Evolutionary conservation across 805 yeast genomes (phyloP).

Genomic region (Saccharomycopsis capsularis): DNA sequence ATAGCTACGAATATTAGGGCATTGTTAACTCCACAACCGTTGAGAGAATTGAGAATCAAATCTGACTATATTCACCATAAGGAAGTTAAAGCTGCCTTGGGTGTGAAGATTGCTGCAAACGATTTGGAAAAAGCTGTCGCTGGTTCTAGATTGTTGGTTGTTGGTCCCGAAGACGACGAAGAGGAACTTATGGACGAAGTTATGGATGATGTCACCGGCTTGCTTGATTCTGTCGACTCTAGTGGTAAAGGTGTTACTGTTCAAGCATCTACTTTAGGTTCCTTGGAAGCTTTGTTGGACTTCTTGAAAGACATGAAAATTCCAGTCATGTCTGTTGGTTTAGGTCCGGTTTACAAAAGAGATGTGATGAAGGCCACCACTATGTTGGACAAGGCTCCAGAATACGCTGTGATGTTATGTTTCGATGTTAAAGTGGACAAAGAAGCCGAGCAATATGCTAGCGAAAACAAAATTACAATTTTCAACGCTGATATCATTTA

Average conservation of each 20-base stretch:
- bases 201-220: constrained; percentile 95
- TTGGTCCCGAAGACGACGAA: constrained; percentile 96
- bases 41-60: constrained; percentile 91
- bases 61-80: constrained; percentile 96
- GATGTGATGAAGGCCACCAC: constrained; percentile 97
- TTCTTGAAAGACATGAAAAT: constrained; percentile 98
- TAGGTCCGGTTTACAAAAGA: constrained; percentile 97
- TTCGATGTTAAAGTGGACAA: constrained; percentile 96
- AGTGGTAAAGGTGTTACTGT: constrained; percentile 97
- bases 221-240: constrained; percentile 89
- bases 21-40: constrained; percentile 92
- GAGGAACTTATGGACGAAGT: constrained; percentile 97
- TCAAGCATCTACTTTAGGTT: constrained; percentile 97
- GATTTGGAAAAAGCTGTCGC: constrained; percentile 98
- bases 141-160: constrained; percentile 92
- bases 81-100: constrained; percentile 97
- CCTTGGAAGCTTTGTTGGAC: constrained; percentile 92
- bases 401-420: constrained; percentile 95
- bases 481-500: constrained; percentile 96
- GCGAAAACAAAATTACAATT: constrained; percentile 82
- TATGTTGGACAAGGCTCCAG: constrained; percentile 95
- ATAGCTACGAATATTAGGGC: constrained; percentile 96
- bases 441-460: constrained; percentile 98
- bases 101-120: constrained; percentile 95
- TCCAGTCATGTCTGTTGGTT: constrained; percentile 97